phyloP scores from a whole-genome alignment of 331 rosid species.

The Pyrus hybrid region DNA sequence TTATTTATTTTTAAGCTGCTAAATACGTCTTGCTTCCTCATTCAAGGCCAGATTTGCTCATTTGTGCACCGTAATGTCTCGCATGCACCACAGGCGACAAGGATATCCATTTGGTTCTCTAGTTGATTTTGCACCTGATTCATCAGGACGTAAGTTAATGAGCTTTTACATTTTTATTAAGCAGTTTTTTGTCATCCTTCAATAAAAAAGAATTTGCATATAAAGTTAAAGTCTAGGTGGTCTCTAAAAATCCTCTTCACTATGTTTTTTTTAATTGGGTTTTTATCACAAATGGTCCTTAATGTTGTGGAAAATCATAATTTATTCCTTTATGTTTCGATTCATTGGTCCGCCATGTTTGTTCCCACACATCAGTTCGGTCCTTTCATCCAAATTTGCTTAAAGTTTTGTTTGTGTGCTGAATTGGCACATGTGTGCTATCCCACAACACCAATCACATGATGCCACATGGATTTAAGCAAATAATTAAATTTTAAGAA shows the following conservation, averaged over 20 bases:
- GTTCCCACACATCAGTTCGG: no score
- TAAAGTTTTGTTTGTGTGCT: no score
- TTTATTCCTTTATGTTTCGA: no score
- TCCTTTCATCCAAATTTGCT: no score
- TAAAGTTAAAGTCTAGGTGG: background rate
- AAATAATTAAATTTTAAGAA: no score
- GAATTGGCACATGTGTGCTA: no score
- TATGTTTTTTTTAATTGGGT: background rate
- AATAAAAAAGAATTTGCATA: background rate
- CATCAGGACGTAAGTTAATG: constrained; percentile 79
- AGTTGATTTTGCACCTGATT: constrained; percentile 95
- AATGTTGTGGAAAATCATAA: no score
- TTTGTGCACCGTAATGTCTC: constrained; percentile 97
- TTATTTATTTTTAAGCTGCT: constrained; percentile 7
- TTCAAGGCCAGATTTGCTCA: constrained; percentile 99
- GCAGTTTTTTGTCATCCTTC: background rate
- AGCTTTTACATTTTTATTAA: constrained; percentile 2
- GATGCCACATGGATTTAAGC: no score
- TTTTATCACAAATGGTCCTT: no score
- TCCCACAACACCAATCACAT: no score
- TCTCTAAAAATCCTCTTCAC: background rate
- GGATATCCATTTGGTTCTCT: constrained; percentile 98
- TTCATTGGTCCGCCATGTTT: no score
- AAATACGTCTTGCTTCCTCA: constrained; percentile 17
- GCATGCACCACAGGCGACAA: constrained; percentile 95